phyloP scores from a whole-genome alignment of 805 yeast genomes.

The Lachancea sp. region DNA sequence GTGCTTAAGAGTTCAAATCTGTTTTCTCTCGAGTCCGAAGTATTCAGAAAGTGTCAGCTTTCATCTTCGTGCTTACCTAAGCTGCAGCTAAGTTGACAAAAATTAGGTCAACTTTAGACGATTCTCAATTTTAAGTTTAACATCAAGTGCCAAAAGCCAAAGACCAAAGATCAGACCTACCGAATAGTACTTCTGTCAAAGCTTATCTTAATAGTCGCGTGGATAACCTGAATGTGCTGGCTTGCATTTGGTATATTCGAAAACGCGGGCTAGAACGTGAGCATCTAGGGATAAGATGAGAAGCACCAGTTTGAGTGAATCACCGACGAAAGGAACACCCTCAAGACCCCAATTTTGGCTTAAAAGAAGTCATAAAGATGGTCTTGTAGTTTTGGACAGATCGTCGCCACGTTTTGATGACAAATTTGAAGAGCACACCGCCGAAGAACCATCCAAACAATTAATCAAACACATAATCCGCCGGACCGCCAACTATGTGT shows the following conservation, averaged over 20 bases:
- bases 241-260: background rate
- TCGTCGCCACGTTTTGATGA: background rate
- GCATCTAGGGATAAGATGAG: background rate
- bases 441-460: constrained; percentile 7
- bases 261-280: background rate
- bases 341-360: background rate
- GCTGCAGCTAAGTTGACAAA: background rate
- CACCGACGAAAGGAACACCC: background rate
- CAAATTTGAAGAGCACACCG: background rate
- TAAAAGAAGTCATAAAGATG: background rate
- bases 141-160: background rate
- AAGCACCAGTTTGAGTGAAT: background rate
- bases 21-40: background rate
- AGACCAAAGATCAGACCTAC: background rate
- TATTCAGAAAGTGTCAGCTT: background rate
- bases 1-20: background rate
- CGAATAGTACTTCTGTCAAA: too few relatives aligned
- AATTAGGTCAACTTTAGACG: background rate
- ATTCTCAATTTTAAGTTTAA: background rate
- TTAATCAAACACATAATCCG: constrained; percentile 13
- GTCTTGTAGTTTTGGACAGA: background rate
- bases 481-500: constrained; percentile 14
- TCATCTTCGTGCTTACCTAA: background rate
- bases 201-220: too few relatives aligned
- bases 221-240: background rate